Evolutionary conservation across 805 yeast genomes (phyloP), one percentile per base, ranked within the genome.

Genomic region (Kurtzmaniella fragi): DNA sequence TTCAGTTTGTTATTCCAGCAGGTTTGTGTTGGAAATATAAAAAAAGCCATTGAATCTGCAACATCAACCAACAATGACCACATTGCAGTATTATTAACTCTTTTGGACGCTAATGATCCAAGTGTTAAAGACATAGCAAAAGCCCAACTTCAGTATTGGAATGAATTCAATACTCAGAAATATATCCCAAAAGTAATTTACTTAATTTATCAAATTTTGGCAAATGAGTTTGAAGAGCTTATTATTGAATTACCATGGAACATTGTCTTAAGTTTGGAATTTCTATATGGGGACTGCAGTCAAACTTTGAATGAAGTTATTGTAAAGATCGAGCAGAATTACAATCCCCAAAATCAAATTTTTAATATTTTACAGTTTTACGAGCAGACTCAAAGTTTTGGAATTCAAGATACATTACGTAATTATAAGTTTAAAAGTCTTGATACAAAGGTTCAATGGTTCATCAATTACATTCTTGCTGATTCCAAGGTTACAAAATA

Each of bases 61-160:
- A 59, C 80, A 1, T 62, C 71, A n/a, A 59, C 83, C 0, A 71
- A 72, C 7, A 84, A 85, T 50, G 61, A 74, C 4, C 95, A 90
- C 56, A 59, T 91, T 14, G 79, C 95, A 0, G 78, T 77, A 0
- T 52, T 87, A 20, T 57, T 91, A 10, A 73, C 96, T 0, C 62
- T 84, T 32, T 56, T 84, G 6, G 95, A 86, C 27, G 80, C 93
- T 0, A 82, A 83, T 48, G 84, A 82, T 47, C 70, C 70, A 1
- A 67, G 71, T 1, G 81, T 84, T 3, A 67, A 69, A 36, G 51
- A 50, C 0, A 65, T 78, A 38, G 90, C 96, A 0, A 46, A 53
- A 5, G 57, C 58, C 27, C 96, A 89, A 59, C 58, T 91, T 17
- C 60, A 64, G 2, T 76, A 73, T 29, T 90, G 97, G 97, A 56